phyloP scores from a whole-genome alignment of 2,329 filamentous ascomycete genomes.

The Diaporthe sp. region DNA sequence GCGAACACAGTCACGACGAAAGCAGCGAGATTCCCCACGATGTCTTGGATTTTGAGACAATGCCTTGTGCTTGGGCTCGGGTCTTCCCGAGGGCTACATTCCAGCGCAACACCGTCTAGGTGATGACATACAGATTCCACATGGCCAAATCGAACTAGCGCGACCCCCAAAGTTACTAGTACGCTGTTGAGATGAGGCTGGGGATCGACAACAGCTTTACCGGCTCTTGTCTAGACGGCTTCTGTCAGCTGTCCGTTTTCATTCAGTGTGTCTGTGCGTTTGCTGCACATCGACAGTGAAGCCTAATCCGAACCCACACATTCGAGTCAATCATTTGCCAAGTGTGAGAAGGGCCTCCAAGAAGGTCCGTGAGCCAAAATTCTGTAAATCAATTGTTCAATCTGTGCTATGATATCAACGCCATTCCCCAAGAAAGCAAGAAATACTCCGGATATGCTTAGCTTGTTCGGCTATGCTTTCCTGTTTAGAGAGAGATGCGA shows the following conservation, averaged over 20 bases:
- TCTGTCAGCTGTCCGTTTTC: slow-evolving; percentile 3
- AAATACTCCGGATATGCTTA: not conserved
- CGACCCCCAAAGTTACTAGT: no score
- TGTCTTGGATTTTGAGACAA: slow-evolving; percentile 5
- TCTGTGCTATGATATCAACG: not conserved
- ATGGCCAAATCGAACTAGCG: not conserved
- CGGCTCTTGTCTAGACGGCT: not conserved
- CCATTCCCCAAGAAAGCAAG: not conserved
- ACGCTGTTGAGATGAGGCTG: not conserved
- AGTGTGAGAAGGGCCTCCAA: not conserved
- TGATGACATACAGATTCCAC: not conserved
- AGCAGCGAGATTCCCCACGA: not conserved
- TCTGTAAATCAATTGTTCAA: not conserved
- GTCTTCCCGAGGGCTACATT: slow-evolving; percentile 19
- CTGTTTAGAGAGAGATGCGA: not conserved
- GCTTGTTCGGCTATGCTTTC: no score
- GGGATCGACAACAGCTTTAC: slow-evolving; percentile 15
- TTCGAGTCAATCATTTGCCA: not conserved
- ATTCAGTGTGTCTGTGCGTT: not conserved
- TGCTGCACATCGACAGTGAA: not conserved
- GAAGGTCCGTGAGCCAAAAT: not conserved
- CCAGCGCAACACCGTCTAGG: not conserved
- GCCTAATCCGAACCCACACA: no score
- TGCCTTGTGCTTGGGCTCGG: not conserved
- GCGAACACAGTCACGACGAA: not conserved